Base-by-base conservation (phyloP, 1,284 basidiomycete species). In the Salmacisia buchloeana region DNA sequence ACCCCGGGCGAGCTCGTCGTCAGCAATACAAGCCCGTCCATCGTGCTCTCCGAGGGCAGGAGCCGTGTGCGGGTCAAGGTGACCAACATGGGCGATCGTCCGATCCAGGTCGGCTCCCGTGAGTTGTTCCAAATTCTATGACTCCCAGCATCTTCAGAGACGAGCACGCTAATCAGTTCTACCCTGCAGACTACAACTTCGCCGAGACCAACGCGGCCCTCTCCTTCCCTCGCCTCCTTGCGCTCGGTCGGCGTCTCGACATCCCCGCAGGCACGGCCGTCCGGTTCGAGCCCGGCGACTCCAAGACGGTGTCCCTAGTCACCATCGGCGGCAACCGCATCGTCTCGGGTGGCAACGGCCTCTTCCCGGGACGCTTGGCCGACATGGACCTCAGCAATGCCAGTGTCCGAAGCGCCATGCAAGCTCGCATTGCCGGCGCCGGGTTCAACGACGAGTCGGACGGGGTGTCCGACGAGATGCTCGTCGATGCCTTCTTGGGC, bases 261-360 rank as follows among this genome's bases (percentile, higher is more conserved):
- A 94, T 97, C 59, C 83, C 93, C 0, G 89, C 96, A 0, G 94
- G 92, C 6, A 97, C 93, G 0, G 94, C 96, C 1, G 90, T 97
- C 4, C 87, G 96, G 21, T 98, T 98, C 78, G 96, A 99, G 78
- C 94, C 96, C 0, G 93, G 93, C 7, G 92, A 96, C 74, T 80
- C 82, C 31, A 93, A 92, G 82, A 88, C 89, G 0, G 90, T 97
- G 33, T 86, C 85, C 0, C 85, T 98, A 2, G 90, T 92, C 62
- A 81, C 86, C 25, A 89, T 96, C 46, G 89, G 86, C 13, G 94
- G 94, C 0, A 80, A 81, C 1, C 85, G 86, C 72, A 80, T 86
- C 52, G 86, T 94, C 52, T 85, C 86, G 1, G 93, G 94, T 3
- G 92, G 94, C 0, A 94, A 93, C 76, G 81, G 83, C 1, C 82